A percentile compares a stretch with the other conserved stretches of the same genome.
Conservation (phyloP, 225 moss, liverwort and hornwort species). For the Bryoerythrophyllum caledonicum region DNA sequence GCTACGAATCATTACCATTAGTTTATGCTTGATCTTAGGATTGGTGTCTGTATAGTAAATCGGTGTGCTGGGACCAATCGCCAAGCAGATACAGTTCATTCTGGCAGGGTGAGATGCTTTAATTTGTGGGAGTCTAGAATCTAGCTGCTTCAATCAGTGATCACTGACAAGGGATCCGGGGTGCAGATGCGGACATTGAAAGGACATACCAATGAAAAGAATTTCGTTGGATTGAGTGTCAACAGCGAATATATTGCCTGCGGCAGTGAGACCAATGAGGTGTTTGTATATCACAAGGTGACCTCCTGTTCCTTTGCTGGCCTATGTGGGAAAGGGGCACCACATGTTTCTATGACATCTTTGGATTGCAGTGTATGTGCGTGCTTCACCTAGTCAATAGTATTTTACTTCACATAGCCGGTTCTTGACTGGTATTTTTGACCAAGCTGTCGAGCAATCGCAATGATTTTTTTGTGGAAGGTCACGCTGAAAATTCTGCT, state of each 20-base stretch:
- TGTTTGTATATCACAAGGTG: constrained; percentile 97
- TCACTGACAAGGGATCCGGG: constrained; percentile 21
- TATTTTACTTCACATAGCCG: background rate
- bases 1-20: background rate
- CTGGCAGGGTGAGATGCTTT: constrained; percentile 1
- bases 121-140: background rate
- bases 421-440: background rate
- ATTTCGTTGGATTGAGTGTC: constrained; percentile 92
- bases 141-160: background rate
- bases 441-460: background rate
- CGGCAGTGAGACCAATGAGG: constrained; percentile 96
- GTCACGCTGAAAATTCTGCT: constrained; percentile 13
- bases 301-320: constrained; percentile 7
- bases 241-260: constrained; percentile 97
- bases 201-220: constrained; percentile 98
- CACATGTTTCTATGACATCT: background rate
- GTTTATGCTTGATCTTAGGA: background rate
- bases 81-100: background rate
- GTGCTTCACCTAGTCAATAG: background rate
- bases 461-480: background rate
- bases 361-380: background rate
- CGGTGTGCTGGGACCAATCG: background rate
- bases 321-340: background rate
- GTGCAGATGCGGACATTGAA: constrained; percentile 85
- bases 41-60: background rate